Percentiles rank a stretch among this genome's conserved stretches.
Evolutionary conservation across 2,329 filamentous ascomycete genomes (phyloP).

Genomic region (Aspergillaceae sp.): DNA sequence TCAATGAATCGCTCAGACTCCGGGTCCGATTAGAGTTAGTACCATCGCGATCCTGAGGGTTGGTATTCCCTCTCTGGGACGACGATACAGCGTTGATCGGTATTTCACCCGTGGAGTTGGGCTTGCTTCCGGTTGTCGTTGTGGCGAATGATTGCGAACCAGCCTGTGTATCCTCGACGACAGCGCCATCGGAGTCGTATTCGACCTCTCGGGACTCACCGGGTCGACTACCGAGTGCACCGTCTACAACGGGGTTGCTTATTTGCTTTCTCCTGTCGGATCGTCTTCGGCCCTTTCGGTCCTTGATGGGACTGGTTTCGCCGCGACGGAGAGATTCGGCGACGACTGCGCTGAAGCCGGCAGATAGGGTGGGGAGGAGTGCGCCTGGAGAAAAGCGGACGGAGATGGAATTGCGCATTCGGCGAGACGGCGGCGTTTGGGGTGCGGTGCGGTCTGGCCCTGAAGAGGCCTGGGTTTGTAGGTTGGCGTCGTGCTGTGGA

Average conservation of each 20-base stretch:
- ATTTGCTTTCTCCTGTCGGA: constrained; percentile 21
- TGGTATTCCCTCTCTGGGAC: constrained; percentile 1
- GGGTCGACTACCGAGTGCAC: constrained; percentile 10
- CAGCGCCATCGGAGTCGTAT: constrained; percentile 12
- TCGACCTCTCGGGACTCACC: constrained; percentile 9
- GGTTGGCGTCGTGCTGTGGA: constrained; percentile 7
- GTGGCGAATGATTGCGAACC: no score
- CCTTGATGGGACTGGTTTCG: constrained; percentile 34
- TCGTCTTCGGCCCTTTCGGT: constrained; percentile 19
- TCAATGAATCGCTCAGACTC: constrained; percentile 32
- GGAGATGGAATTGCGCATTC: constrained; percentile 40
- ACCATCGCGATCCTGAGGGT: constrained; percentile 8
- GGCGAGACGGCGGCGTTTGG: constrained; percentile 31
- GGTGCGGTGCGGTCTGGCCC: constrained; percentile 8
- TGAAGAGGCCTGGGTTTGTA: constrained; percentile 14
- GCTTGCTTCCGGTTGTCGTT: no score
- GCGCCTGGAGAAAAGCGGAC: constrained; percentile 49
- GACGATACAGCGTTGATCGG: not conserved
- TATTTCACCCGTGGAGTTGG: constrained; percentile 17
- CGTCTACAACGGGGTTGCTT: constrained; percentile 17
- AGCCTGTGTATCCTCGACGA: constrained; percentile 4
- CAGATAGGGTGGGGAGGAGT: constrained; percentile 52
- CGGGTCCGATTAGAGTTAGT: constrained; percentile 19
- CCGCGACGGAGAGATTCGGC: constrained; percentile 56
- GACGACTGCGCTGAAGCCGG: constrained; percentile 54